A percentile compares a stretch with the other conserved stretches of the same genome.
phyloP scores from a whole-genome alignment of 2,329 filamentous ascomycete species.

The Teratosphaeria epicoccoides region DNA sequence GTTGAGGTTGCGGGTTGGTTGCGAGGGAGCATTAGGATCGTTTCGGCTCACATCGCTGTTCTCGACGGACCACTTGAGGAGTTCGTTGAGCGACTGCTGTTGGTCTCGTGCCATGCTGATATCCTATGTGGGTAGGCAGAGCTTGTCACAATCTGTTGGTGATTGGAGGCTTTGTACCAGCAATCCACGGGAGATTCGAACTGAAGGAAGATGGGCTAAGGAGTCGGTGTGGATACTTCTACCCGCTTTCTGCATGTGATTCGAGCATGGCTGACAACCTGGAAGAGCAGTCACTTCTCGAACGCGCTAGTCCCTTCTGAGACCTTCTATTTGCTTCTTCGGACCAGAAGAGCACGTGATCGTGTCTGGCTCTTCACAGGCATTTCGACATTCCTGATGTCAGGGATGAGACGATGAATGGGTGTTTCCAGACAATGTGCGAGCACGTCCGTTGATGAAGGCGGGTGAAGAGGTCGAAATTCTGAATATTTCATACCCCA shows the following conservation, averaged over 20 bases:
- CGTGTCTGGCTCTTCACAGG: background rate
- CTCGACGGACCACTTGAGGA: slow-evolving; percentile 69
- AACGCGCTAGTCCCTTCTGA: background rate
- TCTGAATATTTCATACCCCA: background rate
- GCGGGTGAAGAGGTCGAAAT: background rate
- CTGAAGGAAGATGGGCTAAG: too few relatives aligned
- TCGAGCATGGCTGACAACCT: background rate
- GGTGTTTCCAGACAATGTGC: too few relatives aligned
- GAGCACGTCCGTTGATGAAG: too few relatives aligned
- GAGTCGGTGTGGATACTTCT: too few relatives aligned
- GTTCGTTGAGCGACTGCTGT: slow-evolving; percentile 49
- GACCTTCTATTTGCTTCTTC: background rate
- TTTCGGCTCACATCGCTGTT: slow-evolving; percentile 42
- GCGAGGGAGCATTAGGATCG: slow-evolving; percentile 18
- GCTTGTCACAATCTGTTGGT: background rate
- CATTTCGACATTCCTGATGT: too few relatives aligned
- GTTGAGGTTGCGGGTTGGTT: slow-evolving; percentile 42
- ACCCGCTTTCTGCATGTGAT: background rate
- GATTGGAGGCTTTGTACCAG: too few relatives aligned
- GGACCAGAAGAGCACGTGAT: background rate
- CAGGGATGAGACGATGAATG: too few relatives aligned
- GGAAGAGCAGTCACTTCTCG: background rate
- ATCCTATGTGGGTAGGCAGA: too few relatives aligned
- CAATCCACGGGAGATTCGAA: too few relatives aligned
- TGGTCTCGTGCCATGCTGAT: slow-evolving; percentile 2